Percentiles rank a stretch among this genome's conserved stretches.
Conservation (phyloP, 192 early-diverging fungal genomes). For the Coemansia erecta region DNA sequence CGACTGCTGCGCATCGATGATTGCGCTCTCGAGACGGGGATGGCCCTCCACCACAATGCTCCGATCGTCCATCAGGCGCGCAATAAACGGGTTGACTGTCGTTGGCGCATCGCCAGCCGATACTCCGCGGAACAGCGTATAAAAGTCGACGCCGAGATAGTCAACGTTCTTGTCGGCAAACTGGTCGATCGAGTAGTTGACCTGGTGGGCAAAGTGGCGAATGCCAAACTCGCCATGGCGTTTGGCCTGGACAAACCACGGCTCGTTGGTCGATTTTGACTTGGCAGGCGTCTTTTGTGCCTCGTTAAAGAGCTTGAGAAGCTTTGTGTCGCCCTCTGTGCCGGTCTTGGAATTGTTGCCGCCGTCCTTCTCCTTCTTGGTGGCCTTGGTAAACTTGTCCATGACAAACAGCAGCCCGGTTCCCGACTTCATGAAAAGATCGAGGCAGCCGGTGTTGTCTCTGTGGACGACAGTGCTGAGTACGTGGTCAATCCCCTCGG, state of each 20-base stretch:
- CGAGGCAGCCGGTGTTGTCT: conserved; percentile 71
- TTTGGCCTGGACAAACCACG: conserved; percentile 34
- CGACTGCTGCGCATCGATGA: conserved; percentile 76
- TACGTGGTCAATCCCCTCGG: conserved; percentile 61
- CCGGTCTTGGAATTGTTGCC: conserved; percentile 27
- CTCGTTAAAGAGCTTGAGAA: conserved; percentile 40
- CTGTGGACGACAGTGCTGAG: conserved; percentile 58
- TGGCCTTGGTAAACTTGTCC: conserved; percentile 60
- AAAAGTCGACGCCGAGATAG: conserved; percentile 77
- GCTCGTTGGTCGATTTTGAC: conserved; percentile 17
- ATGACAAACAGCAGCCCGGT: conserved; percentile 77
- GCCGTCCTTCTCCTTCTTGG: conserved; percentile 42
- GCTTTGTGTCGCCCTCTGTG: conserved; percentile 37
- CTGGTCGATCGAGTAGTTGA: conserved; percentile 57
- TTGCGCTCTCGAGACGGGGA: conserved; percentile 73
- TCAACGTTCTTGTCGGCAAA: conserved; percentile 81
- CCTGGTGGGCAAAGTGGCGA: conserved; percentile 74
- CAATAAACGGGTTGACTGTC: conserved; percentile 71
- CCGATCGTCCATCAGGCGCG: conserved; percentile 71
- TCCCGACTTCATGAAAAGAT: conserved; percentile 68
- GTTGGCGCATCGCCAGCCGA: conserved; percentile 40
- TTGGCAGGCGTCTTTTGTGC: conserved; percentile 23
- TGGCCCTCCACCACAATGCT: conserved; percentile 76
- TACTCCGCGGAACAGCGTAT: conserved; percentile 77
- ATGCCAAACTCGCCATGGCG: conserved; percentile 66